Percentiles rank a stretch among this genome's conserved stretches.
These are phyloP conservation scores for Leptosphaerulina australis DNA, from an alignment of 2,329 filamentous ascomycete genomes.

Conservation along the genomic window DNA sequence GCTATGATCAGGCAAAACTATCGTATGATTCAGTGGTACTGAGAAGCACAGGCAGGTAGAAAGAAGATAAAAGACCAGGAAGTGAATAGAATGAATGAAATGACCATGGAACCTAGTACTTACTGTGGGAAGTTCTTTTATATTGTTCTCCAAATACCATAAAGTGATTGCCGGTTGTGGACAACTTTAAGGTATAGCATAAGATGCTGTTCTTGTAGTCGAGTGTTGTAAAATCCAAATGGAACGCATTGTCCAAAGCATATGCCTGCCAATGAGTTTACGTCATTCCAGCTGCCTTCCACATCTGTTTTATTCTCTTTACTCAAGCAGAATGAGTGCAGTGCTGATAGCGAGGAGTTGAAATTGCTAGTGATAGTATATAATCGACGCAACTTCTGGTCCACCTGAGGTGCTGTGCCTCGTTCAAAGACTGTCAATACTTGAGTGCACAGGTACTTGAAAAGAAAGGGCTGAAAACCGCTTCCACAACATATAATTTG, in stretches of 20 bases:
- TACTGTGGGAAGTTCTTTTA: too few species aligned
- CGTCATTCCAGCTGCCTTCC: not conserved
- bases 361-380: not conserved
- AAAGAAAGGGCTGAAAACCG: slow-evolving; percentile 36
- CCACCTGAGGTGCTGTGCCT: not conserved
- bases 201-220: too few species aligned
- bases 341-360: not conserved
- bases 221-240: not conserved
- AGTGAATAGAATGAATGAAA: too few species aligned
- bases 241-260: not conserved
- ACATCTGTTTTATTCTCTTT: not conserved
- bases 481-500: slow-evolving; percentile 42
- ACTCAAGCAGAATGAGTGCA: not conserved
- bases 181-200: too few species aligned
- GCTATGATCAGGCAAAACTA: too few species aligned
- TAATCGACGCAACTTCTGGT: not conserved
- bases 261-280: not conserved
- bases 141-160: too few species aligned
- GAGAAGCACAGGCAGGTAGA: too few species aligned
- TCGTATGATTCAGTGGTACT: too few species aligned
- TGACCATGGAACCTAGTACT: too few species aligned
- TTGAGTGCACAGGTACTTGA: slow-evolving; percentile 31
- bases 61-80: too few species aligned
- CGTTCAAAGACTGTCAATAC: slow-evolving; percentile 22
- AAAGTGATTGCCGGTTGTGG: too few species aligned